A percentile compares a stretch with the other conserved stretches of the same genome.
phyloP scores from a whole-genome alignment of 2,329 filamentous ascomycete genomes.

The Paraconiothyrium sp. region DNA sequence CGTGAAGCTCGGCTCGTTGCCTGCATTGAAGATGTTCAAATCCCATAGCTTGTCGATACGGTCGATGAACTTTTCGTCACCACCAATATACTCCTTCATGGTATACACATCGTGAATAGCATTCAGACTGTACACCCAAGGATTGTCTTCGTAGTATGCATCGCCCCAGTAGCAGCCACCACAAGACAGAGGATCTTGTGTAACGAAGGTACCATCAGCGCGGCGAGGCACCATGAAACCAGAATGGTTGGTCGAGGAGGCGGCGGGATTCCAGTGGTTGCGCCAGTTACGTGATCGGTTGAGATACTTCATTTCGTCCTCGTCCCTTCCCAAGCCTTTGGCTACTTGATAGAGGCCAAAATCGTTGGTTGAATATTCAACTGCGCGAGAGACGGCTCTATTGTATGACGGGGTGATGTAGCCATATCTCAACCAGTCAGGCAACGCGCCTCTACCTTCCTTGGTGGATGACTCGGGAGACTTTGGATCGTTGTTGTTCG shows the following conservation, averaged over 20 bases:
- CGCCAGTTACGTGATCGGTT: constrained; percentile 73
- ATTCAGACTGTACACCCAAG: constrained; percentile 74
- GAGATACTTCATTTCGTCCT: constrained; percentile 68
- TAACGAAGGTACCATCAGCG: constrained; percentile 58
- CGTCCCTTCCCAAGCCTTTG: constrained; percentile 60
- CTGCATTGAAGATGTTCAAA: constrained; percentile 68
- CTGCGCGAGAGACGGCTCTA: constrained; percentile 70
- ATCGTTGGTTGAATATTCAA: constrained; percentile 76
- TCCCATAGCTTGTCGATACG: constrained; percentile 71
- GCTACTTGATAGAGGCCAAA: constrained; percentile 74
- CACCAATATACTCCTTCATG: constrained; percentile 66
- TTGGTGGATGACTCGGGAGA: constrained; percentile 70
- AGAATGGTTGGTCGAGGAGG: constrained; percentile 66
- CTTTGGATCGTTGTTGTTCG: constrained; percentile 65
- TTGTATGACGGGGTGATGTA: constrained; percentile 71
- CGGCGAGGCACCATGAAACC: constrained; percentile 74
- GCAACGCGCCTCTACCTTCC: constrained; percentile 73
- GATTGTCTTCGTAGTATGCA: constrained; percentile 67
- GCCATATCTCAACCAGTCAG: constrained; percentile 72
- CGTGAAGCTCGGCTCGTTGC: constrained; percentile 74
- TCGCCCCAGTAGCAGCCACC: constrained; percentile 74
- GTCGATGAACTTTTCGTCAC: constrained; percentile 62
- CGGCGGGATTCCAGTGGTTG: constrained; percentile 73
- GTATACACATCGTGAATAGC: constrained; percentile 71
- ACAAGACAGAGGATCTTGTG: constrained; percentile 62